Base-by-base conservation (phyloP, 495 filamentous ascomycete species). In the Annulohypoxylon nitens region DNA sequence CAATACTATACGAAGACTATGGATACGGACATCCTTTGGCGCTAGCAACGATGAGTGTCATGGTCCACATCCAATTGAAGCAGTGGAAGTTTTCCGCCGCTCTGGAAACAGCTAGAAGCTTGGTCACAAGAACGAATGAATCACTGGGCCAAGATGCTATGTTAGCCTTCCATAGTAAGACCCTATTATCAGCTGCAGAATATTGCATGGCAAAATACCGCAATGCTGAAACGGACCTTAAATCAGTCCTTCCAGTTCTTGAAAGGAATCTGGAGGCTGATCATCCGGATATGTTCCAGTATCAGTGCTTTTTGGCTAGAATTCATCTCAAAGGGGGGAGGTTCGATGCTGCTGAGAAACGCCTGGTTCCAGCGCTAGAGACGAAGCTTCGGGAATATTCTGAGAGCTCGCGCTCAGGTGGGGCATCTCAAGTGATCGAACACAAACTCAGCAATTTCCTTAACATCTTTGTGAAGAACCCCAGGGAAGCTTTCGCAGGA, bases 271-370 rank as follows among this genome's bases (percentile, higher is more conserved):
- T 33, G 30, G 1, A 11, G 14, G 18, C 8, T 6, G 14, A 36
- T 10, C 53, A 55, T 5, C 53, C 53, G 2, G 53, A 55, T 9
- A 5, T 55, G 30, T 20, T 55, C 36, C 53, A 34, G 26, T 36
- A 55, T 20, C 53, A 55, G n/a, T 55, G 26, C 30, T 8, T 55
- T 30, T 7, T 55, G 36, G 53, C 53, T 7, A 55, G 18, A 30
- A 7, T 55, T 18, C 10, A 55, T 36, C 26, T 55, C 14, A 55
- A 55, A 55, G 18, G 26, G 14, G 53, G 53, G 14, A 55, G 18
- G 11, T 4, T 36, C 8, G 53, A 36, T 4, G n/a, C 33, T 12
- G 53, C 53, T 6, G 8, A 36, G 20, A 55, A n/a, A 25, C 33
- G 12, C 0, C 5, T 55, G 1, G 33, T 34, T 55, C 4, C 26